These are phyloP conservation scores for Withania somnifera DNA, from an alignment of 305 asterid genomes.

Conservation along the genomic window DNA sequence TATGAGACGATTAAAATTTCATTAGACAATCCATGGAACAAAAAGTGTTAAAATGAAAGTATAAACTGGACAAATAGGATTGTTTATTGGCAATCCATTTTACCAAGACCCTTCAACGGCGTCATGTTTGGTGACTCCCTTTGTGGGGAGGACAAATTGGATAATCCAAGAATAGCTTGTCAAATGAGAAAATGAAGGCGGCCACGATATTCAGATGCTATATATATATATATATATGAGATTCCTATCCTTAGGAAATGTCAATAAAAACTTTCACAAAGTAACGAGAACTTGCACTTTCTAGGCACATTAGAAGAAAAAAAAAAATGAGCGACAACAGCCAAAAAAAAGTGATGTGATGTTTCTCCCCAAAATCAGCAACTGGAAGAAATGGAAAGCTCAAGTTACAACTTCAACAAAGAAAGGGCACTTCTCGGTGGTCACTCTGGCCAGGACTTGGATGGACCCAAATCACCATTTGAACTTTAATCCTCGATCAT, in stretches of 20 bases:
- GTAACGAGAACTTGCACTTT: neutral
- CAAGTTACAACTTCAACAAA: neutral
- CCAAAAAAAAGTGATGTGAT: neutral
- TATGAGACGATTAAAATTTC: neutral
- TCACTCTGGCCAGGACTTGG: constrained; percentile 5
- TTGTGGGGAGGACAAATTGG: neutral
- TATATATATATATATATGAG: constrained; percentile 1
- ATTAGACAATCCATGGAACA: neutral
- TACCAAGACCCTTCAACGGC: neutral
- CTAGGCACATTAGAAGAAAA: neutral
- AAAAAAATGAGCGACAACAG: neutral
- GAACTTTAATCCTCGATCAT: neutral
- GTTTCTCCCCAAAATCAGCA: neutral
- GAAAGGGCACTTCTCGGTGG: constrained; percentile 26
- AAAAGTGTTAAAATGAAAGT: neutral
- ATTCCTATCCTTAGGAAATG: neutral
- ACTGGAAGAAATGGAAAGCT: neutral
- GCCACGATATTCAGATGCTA: neutral
- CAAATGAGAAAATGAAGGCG: neutral
- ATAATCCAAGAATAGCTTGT: neutral
- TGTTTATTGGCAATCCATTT: neutral
- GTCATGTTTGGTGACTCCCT: neutral
- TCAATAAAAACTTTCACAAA: neutral
- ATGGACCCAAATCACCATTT: neutral
- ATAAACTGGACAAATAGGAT: neutral